Conservation (phyloP, 2,329 filamentous ascomycete species). For the Penicillium decumbens region DNA sequence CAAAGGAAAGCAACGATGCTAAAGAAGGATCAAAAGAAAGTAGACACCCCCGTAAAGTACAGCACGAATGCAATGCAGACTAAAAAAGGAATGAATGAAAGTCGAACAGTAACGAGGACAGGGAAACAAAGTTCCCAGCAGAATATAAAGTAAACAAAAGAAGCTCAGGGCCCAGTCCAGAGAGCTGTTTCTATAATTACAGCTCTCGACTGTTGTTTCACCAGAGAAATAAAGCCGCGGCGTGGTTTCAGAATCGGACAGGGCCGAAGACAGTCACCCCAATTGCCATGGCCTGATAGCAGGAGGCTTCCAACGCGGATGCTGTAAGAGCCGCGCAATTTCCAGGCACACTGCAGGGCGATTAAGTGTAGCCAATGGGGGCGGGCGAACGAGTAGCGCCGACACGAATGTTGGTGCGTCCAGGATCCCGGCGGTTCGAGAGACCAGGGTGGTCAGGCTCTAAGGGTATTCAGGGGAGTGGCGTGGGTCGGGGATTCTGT, state of each 20-base stretch:
- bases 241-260: constrained; percentile 18
- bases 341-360: constrained; percentile 15
- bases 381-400: constrained; percentile 18
- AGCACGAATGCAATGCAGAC: constrained; percentile 14
- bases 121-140: not conserved
- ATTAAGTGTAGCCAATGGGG: constrained; percentile 18
- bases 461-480: not conserved
- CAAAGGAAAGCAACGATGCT: constrained; percentile 6
- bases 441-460: not conserved
- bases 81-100: not conserved
- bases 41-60: constrained; percentile 12
- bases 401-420: constrained; percentile 13
- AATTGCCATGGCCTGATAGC: constrained; percentile 12
- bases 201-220: constrained; percentile 16
- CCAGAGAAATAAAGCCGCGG: not conserved
- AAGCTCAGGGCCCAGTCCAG: constrained; percentile 8
- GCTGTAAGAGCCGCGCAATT: constrained; percentile 23
- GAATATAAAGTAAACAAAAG: constrained; percentile 8
- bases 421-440: constrained; percentile 16
- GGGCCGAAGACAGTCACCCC: constrained; percentile 5
- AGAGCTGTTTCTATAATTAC: constrained; percentile 22
- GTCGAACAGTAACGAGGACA: not conserved
- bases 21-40: constrained; percentile 8
- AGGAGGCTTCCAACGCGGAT: constrained; percentile 3
- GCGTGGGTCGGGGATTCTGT: no score